A percentile compares a stretch with the other conserved stretches of the same genome.
These are phyloP conservation scores for Capsella bursapastoris DNA, from an alignment of 345 rosid species.

Conservation along the genomic window DNA sequence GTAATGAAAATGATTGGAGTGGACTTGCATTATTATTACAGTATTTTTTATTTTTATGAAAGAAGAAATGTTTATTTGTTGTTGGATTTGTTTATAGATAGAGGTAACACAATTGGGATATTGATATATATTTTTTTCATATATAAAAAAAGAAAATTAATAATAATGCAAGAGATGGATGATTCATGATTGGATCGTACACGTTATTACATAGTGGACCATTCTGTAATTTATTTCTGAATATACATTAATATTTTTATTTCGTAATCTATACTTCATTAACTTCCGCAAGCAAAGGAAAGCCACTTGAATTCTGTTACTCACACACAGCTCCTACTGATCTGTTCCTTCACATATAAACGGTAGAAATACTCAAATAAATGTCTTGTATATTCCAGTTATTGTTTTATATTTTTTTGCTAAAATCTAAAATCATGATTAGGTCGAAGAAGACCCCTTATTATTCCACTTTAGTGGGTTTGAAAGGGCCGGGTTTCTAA, in stretches of 20 bases:
- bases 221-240: conserved; percentile 3
- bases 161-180: conserved; percentile 25
- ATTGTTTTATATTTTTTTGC: too few relatives aligned
- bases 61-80: conserved; percentile 39
- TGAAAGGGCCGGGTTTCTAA: neutral
- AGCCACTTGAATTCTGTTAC: conserved; percentile 45
- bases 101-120: conserved; percentile 38
- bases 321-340: conserved; percentile 41
- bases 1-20: conserved; percentile 48
- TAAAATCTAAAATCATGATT: neutral
- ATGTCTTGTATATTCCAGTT: conserved; percentile 16
- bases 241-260: too few relatives aligned
- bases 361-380: neutral
- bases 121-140: neutral
- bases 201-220: conserved; percentile 39
- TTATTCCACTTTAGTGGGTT: neutral
- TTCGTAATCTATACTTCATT: conserved; percentile 42
- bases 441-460: neutral
- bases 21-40: conserved; percentile 41
- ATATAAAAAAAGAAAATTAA: neutral
- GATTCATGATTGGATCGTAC: conserved; percentile 46
- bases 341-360: conserved; percentile 36
- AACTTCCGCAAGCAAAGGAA: conserved; percentile 46
- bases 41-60: neutral
- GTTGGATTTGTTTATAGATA: conserved; percentile 43